phyloP scores from a whole-genome alignment of 148 eudicot genomes.

The Bassia scoparia region DNA sequence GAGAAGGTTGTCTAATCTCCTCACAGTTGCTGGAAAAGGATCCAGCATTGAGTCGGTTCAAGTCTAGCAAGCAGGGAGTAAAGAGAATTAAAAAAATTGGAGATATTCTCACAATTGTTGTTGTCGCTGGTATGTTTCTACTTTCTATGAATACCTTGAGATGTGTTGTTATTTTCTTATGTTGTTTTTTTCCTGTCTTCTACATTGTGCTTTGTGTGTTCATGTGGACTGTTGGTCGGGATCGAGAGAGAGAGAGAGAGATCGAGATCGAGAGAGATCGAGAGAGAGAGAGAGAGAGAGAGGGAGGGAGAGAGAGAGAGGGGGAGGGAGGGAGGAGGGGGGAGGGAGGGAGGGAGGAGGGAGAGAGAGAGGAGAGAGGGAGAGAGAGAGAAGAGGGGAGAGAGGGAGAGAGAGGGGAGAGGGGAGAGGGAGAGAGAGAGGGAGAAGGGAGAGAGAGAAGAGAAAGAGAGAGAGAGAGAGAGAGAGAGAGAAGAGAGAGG shows the following conservation, averaged over 20 bases:
- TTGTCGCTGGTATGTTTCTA: slow-evolving; percentile 74
- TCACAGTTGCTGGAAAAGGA: slow-evolving; percentile 82
- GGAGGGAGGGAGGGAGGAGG: too few relatives aligned
- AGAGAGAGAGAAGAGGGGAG: too few relatives aligned
- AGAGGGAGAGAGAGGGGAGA: too few relatives aligned
- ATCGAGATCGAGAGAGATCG: neutral
- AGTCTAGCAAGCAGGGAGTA: slow-evolving; percentile 62
- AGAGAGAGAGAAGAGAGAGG: too few relatives aligned
- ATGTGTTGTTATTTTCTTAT: neutral
- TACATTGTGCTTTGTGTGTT: neutral
- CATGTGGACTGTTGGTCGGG: neutral
- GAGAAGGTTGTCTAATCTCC: slow-evolving; percentile 16
- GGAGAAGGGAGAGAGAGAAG: too few relatives aligned
- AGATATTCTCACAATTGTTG: slow-evolving; percentile 69
- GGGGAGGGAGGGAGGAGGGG: too few relatives aligned
- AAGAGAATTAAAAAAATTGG: slow-evolving; percentile 58
- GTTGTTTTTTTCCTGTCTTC: neutral
- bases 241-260: neutral
- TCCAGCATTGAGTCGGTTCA: slow-evolving; percentile 69
- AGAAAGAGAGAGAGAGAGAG: too few relatives aligned
- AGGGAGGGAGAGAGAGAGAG: too few relatives aligned
- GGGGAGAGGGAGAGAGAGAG: too few relatives aligned
- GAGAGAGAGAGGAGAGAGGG: too few relatives aligned
- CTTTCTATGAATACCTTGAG: slow-evolving; percentile 6
- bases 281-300: too few relatives aligned